phyloP scores from a whole-genome alignment of 495 filamentous ascomycete species.

The Penicillium atrosanguineum region DNA sequence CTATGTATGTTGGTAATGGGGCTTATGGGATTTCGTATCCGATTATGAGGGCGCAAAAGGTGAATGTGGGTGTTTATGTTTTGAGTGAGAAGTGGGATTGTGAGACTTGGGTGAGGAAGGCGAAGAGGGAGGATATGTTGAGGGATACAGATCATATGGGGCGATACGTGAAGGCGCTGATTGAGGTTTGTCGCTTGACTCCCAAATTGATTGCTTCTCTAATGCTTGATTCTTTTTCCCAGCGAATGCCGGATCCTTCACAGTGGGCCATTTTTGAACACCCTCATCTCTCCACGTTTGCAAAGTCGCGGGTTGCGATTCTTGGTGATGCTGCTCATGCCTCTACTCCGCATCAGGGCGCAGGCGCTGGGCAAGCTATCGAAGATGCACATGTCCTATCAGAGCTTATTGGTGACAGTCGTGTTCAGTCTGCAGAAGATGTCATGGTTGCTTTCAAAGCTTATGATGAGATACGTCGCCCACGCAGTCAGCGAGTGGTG shows the following conservation, averaged over 20 bases:
- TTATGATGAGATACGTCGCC: constrained; percentile 59
- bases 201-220: not conserved
- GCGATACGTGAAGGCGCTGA: constrained; percentile 39
- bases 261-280: constrained; percentile 67
- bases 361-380: constrained; percentile 66
- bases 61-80: constrained; percentile 57
- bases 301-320: constrained; percentile 52
- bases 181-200: constrained; percentile 32
- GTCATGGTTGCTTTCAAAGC: constrained; percentile 52
- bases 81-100: constrained; percentile 45
- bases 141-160: constrained; percentile 56
- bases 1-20: constrained; percentile 57
- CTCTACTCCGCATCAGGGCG: constrained; percentile 66
- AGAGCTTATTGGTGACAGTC: constrained; percentile 48
- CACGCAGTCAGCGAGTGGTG: constrained; percentile 49
- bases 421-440: constrained; percentile 20
- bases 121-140: constrained; percentile 54
- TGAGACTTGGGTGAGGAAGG: constrained; percentile 56
- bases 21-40: constrained; percentile 64
- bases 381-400: constrained; percentile 64
- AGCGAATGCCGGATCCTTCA: constrained; percentile 43
- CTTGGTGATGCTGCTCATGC: constrained; percentile 72
- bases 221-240: not conserved
- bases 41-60: constrained; percentile 58
- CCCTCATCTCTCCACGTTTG: constrained; percentile 53